phyloP scores from a whole-genome alignment of 805 yeast genomes.

The Candida alai region DNA sequence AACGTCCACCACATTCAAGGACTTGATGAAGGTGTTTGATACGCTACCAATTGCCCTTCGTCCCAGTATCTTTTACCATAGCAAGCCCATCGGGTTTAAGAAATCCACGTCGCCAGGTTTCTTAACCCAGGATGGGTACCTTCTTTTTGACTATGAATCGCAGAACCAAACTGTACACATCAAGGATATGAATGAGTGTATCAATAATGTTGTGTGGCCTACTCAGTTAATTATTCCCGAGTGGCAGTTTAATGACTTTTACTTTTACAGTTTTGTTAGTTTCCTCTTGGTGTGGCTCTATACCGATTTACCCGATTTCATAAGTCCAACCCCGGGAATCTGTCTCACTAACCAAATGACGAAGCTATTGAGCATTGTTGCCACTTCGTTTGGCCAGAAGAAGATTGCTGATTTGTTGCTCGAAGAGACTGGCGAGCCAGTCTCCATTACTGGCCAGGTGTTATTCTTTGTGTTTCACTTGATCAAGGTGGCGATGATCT shows the following conservation, averaged over 20 bases:
- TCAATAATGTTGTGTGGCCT: constrained; percentile 72
- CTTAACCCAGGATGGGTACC: constrained; percentile 77
- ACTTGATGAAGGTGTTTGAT: constrained; percentile 58
- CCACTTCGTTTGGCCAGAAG: constrained; percentile 32
- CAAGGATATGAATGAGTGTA: constrained; percentile 42
- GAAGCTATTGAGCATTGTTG: constrained; percentile 17
- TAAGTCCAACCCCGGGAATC: constrained; percentile 90
- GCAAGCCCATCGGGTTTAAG: constrained; percentile 60
- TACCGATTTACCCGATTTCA: constrained; percentile 85
- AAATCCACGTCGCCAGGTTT: constrained; percentile 71
- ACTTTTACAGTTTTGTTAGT: constrained; percentile 36
- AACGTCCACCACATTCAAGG: constrained; percentile 53
- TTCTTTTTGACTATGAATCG: constrained; percentile 65
- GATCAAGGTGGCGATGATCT: constrained; percentile 55
- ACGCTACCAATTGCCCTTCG: constrained; percentile 70
- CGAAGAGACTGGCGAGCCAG: constrained; percentile 43
- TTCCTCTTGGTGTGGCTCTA: constrained; percentile 72
- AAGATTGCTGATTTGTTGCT: constrained; percentile 45
- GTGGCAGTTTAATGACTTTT: constrained; percentile 52
- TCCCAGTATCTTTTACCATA: constrained; percentile 72
- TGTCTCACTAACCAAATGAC: constrained; percentile 64
- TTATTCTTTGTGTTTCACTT: constrained; percentile 71
- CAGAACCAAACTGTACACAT: constrained; percentile 43
- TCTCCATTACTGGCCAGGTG: constrained; percentile 49
- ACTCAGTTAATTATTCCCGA: constrained; percentile 82